phyloP scores from a whole-genome alignment of 2,329 filamentous ascomycete species.

The Aspergillus floridensis region DNA sequence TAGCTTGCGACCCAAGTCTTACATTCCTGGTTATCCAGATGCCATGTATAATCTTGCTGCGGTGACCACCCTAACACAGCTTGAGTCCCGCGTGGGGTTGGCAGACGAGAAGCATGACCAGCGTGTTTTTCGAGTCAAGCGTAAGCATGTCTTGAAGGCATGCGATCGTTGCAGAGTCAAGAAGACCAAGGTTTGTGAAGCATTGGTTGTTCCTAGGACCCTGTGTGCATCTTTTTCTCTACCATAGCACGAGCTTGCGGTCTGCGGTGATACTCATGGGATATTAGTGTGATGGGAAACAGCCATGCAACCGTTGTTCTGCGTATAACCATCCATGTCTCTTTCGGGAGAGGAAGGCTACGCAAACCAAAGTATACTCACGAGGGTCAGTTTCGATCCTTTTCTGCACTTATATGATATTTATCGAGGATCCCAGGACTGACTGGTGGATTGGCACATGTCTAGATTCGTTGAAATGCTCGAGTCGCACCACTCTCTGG shows the following conservation, averaged over 20 bases:
- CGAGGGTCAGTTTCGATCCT: conserved; percentile 34
- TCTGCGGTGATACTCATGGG: conserved; percentile 16
- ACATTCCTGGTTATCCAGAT: conserved; percentile 36
- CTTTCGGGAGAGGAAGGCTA: conserved; percentile 45
- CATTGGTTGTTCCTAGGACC: conserved; percentile 3
- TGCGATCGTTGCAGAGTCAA: conserved; percentile 48
- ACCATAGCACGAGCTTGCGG: not conserved
- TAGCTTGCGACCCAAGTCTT: conserved; percentile 39
- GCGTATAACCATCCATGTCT: conserved; percentile 45
- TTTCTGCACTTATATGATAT: not conserved
- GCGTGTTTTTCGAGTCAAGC: conserved; percentile 43
- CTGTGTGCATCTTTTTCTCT: conserved; percentile 4
- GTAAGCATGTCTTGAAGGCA: conserved; percentile 46
- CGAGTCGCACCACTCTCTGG: conserved; percentile 43
- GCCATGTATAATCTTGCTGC: conserved; percentile 33
- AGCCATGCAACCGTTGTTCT: conserved; percentile 45
- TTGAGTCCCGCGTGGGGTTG: conserved; percentile 28
- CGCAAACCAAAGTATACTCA: conserved; percentile 45
- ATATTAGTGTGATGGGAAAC: conserved; percentile 45
- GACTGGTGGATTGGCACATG: conserved; percentile 1
- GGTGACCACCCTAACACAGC: conserved; percentile 30
- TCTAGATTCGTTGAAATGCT: conserved; percentile 46
- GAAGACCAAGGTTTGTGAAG: conserved; percentile 42
- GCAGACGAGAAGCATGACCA: conserved; percentile 38
- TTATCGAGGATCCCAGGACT: not conserved